These are phyloP conservation scores for Talaromyces sp. DNA, from an alignment of 2,329 filamentous ascomycete species.

Conservation along the genomic window DNA sequence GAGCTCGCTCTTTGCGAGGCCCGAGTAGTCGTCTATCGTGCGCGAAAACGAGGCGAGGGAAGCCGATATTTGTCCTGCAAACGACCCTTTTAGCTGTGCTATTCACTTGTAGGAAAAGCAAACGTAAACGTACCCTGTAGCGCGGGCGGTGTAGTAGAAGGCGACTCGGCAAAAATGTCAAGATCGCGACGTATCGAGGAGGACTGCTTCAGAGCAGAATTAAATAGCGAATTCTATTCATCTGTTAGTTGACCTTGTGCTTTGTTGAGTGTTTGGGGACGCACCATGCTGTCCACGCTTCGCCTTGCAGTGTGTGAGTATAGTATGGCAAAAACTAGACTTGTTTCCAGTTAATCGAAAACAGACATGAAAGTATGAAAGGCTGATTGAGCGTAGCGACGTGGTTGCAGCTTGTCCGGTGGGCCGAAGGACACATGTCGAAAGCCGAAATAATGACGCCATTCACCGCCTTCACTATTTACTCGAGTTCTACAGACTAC, in stretches of 20 bases:
- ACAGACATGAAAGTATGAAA: background rate
- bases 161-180: conserved; percentile 60
- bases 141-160: conserved; percentile 55
- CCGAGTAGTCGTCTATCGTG: conserved; percentile 87
- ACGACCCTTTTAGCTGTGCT: background rate
- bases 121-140: conserved; percentile 48
- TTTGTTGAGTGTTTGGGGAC: background rate
- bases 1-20: conserved; percentile 79
- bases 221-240: conserved; percentile 73
- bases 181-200: conserved; percentile 74
- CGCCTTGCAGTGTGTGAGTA: background rate
- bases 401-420: background rate
- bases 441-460: conserved; percentile 24
- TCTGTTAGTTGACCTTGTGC: background rate
- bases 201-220: conserved; percentile 79
- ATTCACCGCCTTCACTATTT: conserved; percentile 29
- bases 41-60: conserved; percentile 78
- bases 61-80: conserved; percentile 68
- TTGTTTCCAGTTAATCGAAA: background rate
- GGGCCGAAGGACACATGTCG: conserved; percentile 29
- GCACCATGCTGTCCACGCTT: background rate
- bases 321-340: background rate
- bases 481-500: background rate
- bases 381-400: conserved; percentile 9
- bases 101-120: background rate